These are phyloP conservation scores for Neurospora sp. DNA, from an alignment of 495 filamentous ascomycete species.

Conservation along the genomic window DNA sequence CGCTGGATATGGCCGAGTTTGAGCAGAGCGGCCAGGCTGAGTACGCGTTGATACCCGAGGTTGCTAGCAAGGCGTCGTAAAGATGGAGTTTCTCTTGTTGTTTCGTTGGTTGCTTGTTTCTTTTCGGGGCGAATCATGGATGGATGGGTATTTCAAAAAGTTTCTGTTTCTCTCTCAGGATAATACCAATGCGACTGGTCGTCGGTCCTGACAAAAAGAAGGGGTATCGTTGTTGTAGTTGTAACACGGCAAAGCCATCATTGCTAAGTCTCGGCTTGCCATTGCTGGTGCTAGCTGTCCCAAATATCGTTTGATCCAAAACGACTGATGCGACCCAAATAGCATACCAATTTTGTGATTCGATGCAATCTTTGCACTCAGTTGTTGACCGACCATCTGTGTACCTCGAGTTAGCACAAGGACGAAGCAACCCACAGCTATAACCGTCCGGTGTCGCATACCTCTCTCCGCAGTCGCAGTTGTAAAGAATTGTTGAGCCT, in stretches of 20 bases:
- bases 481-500: conserved; percentile 83
- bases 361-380: conserved; percentile 1
- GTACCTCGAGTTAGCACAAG: conserved; percentile 16
- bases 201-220: neutral
- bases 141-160: neutral
- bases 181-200: neutral
- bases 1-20: conserved; percentile 95
- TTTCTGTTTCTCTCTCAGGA: neutral
- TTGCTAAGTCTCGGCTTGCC: neutral
- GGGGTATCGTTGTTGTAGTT: neutral
- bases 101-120: neutral
- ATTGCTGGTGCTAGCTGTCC: neutral
- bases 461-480: conserved; percentile 78
- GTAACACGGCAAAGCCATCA: neutral
- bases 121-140: conserved; percentile 1
- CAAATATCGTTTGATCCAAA: neutral
- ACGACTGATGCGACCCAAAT: neutral
- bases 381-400: conserved; percentile 39
- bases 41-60: conserved; percentile 79
- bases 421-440: neutral
- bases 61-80: conserved; percentile 19
- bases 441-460: conserved; percentile 33
- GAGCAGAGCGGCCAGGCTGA: conserved; percentile 83
- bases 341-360: neutral
- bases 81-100: neutral